Conservation (phyloP, 192 early-diverging fungal genomes). For the Linnemannia schmuckeri region DNA sequence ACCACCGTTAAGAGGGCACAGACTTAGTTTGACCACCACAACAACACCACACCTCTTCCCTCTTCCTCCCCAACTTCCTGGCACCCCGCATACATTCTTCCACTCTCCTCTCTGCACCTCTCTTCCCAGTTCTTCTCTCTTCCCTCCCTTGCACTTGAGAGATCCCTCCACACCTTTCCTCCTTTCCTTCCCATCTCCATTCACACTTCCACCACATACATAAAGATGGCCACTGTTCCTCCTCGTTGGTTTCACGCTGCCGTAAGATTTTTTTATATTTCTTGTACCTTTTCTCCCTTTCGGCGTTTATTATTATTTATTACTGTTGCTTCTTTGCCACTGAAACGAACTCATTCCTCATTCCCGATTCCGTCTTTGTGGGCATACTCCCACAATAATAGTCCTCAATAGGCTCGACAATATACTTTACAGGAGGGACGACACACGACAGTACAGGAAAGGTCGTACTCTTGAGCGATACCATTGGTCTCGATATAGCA, state of each 20-base stretch:
- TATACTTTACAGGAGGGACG: conserved; percentile 49
- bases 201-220: background rate
- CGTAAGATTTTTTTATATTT: conserved; percentile 25
- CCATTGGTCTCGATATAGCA: conserved; percentile 33
- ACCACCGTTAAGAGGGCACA: background rate
- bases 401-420: conserved; percentile 18
- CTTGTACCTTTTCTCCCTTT: background rate
- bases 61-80: no score
- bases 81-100: no score
- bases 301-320: no score
- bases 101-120: background rate
- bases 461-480: conserved; percentile 20
- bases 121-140: background rate
- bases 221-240: conserved; percentile 25
- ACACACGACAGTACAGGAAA: conserved; percentile 31
- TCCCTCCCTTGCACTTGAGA: no score
- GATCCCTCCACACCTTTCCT: background rate
- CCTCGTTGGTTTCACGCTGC: conserved; percentile 50
- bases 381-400: background rate
- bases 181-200: background rate
- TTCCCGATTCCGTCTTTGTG: conserved; percentile 13
- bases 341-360: background rate
- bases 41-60: no score
- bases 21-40: no score
- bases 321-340: background rate